A percentile compares a stretch with the other conserved stretches of the same genome.
These are phyloP conservation scores for Aspergillus sp. DNA, from an alignment of 2,329 filamentous ascomycete genomes.

Conservation along the genomic window DNA sequence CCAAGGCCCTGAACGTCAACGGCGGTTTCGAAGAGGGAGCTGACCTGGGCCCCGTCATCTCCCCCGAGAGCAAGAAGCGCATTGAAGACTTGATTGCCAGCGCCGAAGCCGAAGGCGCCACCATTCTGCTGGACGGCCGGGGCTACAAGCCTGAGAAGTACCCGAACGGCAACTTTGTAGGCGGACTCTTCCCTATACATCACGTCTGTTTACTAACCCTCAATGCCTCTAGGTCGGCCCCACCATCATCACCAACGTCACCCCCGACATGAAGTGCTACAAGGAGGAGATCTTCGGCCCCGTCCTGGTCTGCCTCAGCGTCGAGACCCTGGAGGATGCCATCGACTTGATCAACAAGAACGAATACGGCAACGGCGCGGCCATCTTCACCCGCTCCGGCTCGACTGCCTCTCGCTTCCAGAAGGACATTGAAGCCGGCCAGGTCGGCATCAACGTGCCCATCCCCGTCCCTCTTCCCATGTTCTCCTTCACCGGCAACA, in stretches of 20 bases:
- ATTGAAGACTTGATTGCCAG: slow-evolving; percentile 62
- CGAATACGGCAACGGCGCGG: slow-evolving; percentile 66
- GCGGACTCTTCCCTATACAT: slow-evolving; percentile 18
- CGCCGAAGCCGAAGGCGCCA: slow-evolving; percentile 63
- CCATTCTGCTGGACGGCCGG: slow-evolving; percentile 62
- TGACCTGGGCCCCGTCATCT: slow-evolving; percentile 65
- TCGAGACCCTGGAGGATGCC: slow-evolving; percentile 60
- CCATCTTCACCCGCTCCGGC: slow-evolving; percentile 64
- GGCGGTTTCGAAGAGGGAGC: slow-evolving; percentile 63
- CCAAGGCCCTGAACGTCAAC: slow-evolving; percentile 60
- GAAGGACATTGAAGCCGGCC: slow-evolving; percentile 64
- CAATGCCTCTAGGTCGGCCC: slow-evolving; percentile 52
- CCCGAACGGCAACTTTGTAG: slow-evolving; percentile 65
- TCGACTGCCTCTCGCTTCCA: slow-evolving; percentile 62
- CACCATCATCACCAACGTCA: slow-evolving; percentile 65
- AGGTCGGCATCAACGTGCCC: slow-evolving; percentile 66
- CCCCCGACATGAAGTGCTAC: slow-evolving; percentile 66
- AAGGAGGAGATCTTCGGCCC: slow-evolving; percentile 67
- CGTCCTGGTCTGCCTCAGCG: slow-evolving; percentile 62
- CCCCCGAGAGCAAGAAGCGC: slow-evolving; percentile 61
- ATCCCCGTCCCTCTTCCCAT: slow-evolving; percentile 63
- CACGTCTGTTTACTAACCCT: slow-evolving; percentile 6
- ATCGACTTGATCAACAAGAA: slow-evolving; percentile 65
- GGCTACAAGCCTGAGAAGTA: slow-evolving; percentile 63
- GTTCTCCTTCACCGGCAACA: slow-evolving; percentile 68